These are phyloP conservation scores for Macadamia integrifolia DNA, from an alignment of 164 flowering plant genomes.

Conservation along the genomic window DNA sequence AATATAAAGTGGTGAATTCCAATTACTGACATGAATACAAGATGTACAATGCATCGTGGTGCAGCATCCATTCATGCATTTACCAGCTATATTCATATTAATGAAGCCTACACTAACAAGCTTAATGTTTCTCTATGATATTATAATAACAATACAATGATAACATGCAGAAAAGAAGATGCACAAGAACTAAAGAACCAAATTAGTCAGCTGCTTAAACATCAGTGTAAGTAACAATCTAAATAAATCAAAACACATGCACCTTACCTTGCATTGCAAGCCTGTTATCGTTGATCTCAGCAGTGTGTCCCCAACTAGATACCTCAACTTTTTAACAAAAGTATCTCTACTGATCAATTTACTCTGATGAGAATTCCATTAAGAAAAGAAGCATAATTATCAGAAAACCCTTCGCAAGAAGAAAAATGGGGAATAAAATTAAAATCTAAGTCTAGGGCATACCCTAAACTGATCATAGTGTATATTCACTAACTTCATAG, in stretches of 20 bases:
- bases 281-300: slow-evolving; percentile 58
- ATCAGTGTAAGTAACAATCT: neutral
- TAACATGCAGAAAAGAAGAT: too few species aligned
- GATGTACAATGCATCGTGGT: too few species aligned
- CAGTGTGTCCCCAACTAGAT: slow-evolving; percentile 63
- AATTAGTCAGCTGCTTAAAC: too few species aligned
- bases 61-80: too few species aligned
- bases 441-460: neutral
- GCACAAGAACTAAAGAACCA: too few species aligned
- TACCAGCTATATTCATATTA: too few species aligned
- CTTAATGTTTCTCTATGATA: too few species aligned
- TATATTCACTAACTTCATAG: slow-evolving; percentile 41
- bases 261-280: slow-evolving; percentile 59
- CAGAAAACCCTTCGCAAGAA: neutral
- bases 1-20: too few species aligned
- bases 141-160: too few species aligned
- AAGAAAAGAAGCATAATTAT: neutral
- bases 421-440: neutral
- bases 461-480: slow-evolving; percentile 60
- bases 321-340: slow-evolving; percentile 63
- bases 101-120: too few species aligned
- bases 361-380: slow-evolving; percentile 29
- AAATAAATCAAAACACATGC: neutral
- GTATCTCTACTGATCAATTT: slow-evolving; percentile 52
- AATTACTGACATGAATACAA: too few species aligned